Base-by-base conservation (phyloP, 495 filamentous ascomycete genomes). In the Cercophora scortea region DNA sequence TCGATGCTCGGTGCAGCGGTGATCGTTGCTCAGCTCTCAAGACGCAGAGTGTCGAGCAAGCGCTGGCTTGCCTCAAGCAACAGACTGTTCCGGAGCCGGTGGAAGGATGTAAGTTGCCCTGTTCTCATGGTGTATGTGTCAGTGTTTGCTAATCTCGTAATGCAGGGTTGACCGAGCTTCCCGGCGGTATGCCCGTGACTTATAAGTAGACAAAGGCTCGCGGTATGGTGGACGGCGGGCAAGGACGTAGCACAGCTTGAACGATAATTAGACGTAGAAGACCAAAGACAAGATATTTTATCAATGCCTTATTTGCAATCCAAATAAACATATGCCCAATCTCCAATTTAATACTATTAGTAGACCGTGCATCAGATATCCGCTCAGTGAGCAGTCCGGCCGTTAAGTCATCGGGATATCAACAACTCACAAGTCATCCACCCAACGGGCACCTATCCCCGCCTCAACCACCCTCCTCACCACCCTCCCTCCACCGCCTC, bases 1-100 rank as follows among this genome's bases (percentile, higher is more conserved):
- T 78, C 65, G 71, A 78, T 49, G 70, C 67, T 46, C 56, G 67
- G n/a, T 78, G 74, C 63, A 63, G 57, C 9, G 70, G 70, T 45
- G 61, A 68, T 48, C 57, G 60, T 19, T 77, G 75, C 68, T 56
- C 60, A 32, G 48, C 58, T 9, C 62, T 71, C 49, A 65, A 56
- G 55, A 56, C 59, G 41, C 69, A 71, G 58, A 46, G 58, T 5
- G 47, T 49, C 32, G 56, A 60, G 15, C 42, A 48, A 12, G 65
- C 68, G 17, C 42, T 55, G 52, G 61, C 65, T 2, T 68, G 69
- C 56, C 58, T 43, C 47, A 67, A 67, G 60, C 48, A 55, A 42
- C 68, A 69, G 58, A 60, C 62, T 16, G 67, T 68, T 6, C 16
- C 25, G 3, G 68, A 71, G 56, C 42, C 54, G 36, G 52, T 62